Conservation (phyloP, 179 eudicot species). For the Beta macrorhiza region DNA sequence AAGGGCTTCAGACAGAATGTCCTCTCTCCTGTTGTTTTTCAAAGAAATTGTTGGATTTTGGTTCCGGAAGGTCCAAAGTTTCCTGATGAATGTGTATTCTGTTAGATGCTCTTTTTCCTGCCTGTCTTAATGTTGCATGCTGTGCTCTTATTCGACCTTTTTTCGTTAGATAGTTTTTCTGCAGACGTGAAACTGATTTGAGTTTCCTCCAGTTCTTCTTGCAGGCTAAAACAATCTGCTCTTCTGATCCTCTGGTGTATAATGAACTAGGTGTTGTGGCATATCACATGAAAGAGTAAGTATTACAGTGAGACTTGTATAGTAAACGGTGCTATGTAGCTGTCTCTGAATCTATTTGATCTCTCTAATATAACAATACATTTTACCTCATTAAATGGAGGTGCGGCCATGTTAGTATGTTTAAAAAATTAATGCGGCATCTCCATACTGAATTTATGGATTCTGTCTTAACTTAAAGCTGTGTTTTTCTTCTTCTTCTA, state of each 20-base stretch:
- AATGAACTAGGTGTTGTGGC: conserved; percentile 97
- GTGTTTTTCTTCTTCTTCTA: no score
- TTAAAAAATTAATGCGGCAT: no score
- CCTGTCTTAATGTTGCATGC: neutral
- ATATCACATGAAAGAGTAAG: conserved; percentile 92
- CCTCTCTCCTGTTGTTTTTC: neutral
- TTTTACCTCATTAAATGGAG: neutral
- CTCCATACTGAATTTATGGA: no score
- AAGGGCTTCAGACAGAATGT: neutral
- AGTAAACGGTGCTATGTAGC: neutral
- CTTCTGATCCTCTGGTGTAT: conserved; percentile 91
- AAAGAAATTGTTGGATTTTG: neutral
- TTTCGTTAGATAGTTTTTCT: neutral
- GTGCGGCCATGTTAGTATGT: neutral
- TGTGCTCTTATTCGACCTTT: neutral
- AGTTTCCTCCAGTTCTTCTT: conserved; percentile 67
- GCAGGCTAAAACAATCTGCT: conserved; percentile 84
- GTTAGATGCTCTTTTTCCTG: neutral
- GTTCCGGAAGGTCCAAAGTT: neutral
- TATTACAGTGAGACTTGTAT: neutral
- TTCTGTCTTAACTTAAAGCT: no score
- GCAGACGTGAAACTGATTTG: conserved; percentile 17
- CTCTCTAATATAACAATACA: neutral
- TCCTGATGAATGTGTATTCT: neutral
- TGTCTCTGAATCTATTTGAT: neutral